These are phyloP conservation scores for Didymella lethalis DNA, from an alignment of 2,329 filamentous ascomycete species.

Conservation along the genomic window DNA sequence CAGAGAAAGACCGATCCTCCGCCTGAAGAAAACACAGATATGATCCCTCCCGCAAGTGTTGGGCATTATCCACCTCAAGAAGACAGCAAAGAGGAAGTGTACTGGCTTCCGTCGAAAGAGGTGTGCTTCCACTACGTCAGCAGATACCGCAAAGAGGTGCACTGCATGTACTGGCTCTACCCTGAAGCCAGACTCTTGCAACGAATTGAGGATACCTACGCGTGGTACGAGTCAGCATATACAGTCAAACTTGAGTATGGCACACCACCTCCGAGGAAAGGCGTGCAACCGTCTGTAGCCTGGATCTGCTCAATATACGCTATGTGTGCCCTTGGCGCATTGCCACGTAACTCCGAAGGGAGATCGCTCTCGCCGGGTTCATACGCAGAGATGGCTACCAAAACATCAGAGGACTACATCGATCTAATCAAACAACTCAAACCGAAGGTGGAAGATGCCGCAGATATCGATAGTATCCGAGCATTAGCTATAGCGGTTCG, in stretches of 20 bases:
- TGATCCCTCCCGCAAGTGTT: constrained; percentile 43
- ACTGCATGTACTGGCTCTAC: constrained; percentile 50
- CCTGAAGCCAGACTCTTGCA: constrained; percentile 44
- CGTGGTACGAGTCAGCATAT: constrained; percentile 22
- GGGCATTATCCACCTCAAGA: constrained; percentile 45
- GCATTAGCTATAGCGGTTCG: constrained; percentile 47
- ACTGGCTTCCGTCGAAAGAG: constrained; percentile 43
- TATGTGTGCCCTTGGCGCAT: constrained; percentile 47
- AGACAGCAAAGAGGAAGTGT: constrained; percentile 27
- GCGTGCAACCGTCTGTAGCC: constrained; percentile 32
- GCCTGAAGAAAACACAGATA: constrained; percentile 20
- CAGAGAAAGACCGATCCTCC: constrained; percentile 19
- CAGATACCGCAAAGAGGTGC: constrained; percentile 47
- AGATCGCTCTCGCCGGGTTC: constrained; percentile 34
- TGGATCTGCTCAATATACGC: constrained; percentile 51
- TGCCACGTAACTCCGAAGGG: constrained; percentile 32
- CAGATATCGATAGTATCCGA: constrained; percentile 49
- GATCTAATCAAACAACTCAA: constrained; percentile 46
- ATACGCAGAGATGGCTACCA: constrained; percentile 31
- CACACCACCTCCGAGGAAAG: constrained; percentile 16
- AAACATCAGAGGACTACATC: constrained; percentile 45
- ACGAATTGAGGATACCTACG: constrained; percentile 46
- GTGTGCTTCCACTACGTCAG: constrained; percentile 44
- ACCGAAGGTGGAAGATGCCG: constrained; percentile 46
- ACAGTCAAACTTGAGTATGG: constrained; percentile 13